A percentile compares a stretch with the other conserved stretches of the same genome.
phyloP scores from a whole-genome alignment of 2,329 filamentous ascomycete species.

The Arthrobotrys sinensis region DNA sequence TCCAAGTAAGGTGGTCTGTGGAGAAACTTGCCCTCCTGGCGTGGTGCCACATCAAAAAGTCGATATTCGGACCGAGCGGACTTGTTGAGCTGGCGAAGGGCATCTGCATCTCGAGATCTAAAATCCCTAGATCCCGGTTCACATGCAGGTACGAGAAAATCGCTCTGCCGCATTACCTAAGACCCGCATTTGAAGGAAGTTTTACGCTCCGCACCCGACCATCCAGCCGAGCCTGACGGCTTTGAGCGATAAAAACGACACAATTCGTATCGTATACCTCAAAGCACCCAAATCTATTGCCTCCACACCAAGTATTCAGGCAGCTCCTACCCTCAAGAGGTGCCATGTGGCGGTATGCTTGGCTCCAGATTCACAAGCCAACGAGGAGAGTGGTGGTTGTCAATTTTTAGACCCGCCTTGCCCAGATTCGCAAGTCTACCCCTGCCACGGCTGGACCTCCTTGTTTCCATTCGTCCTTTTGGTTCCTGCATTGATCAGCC shows the following conservation, averaged over 20 bases:
- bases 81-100: conserved; percentile 39
- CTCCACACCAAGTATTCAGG: conserved; percentile 10
- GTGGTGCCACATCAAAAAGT: conserved; percentile 5
- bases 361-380: conserved; percentile 27
- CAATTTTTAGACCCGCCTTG: conserved; percentile 29
- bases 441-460: conserved; percentile 42
- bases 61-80: conserved; percentile 23
- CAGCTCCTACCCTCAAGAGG: conserved; percentile 25
- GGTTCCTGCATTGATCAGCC: conserved; percentile 55
- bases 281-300: background rate
- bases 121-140: conserved; percentile 42
- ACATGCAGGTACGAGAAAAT: conserved; percentile 56
- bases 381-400: conserved; percentile 26
- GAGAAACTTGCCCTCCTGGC: background rate
- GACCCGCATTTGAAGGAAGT: conserved; percentile 36
- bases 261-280: conserved; percentile 22
- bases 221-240: conserved; percentile 31
- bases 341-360: conserved; percentile 48
- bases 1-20: conserved; percentile 18
- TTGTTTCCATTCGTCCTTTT: conserved; percentile 36
- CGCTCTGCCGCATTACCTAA: conserved; percentile 34
- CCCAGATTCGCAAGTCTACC: conserved; percentile 47
- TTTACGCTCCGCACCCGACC: conserved; percentile 26
- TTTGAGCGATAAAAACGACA: conserved; percentile 36
- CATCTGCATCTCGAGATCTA: conserved; percentile 34